Percentiles rank a stretch among this genome's conserved stretches.
Evolutionary conservation across 73 alveolate species (phyloP).

Genomic region (Loxodes magnus): DNA sequence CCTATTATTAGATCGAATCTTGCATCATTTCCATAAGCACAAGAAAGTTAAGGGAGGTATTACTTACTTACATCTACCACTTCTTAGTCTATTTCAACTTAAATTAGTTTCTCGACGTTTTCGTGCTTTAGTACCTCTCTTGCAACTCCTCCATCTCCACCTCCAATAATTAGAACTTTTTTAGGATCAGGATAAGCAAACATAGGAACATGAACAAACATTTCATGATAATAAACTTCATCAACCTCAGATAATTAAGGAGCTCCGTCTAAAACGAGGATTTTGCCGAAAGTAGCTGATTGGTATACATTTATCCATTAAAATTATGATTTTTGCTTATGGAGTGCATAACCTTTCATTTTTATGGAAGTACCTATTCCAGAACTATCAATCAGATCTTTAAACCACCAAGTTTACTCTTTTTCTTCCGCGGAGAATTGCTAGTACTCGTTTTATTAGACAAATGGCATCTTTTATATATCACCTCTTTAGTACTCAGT

Average conservation of each 20-base stretch:
- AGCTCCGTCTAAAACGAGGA: no score
- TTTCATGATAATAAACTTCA: constrained; percentile 1
- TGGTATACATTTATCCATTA: no score
- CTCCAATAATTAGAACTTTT: constrained; percentile 59
- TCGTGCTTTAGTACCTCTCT: constrained; percentile 60
- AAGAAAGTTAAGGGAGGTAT: not conserved
- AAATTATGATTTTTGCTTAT: no score
- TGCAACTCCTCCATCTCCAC: constrained; percentile 65
- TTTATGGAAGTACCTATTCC: no score
- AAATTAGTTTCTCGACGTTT: constrained; percentile 15
- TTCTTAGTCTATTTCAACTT: constrained; percentile 4
- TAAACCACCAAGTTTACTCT: no score
- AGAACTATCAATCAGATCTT: no score
- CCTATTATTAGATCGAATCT: constrained; percentile 4
- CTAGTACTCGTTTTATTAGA: no score
- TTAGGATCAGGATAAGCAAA: constrained; percentile 4
- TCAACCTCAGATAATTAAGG: constrained; percentile 9
- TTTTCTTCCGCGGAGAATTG: no score
- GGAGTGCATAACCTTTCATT: no score
- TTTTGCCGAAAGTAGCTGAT: no score
- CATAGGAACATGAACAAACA: constrained; percentile 12
- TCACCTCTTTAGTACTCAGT: no score
- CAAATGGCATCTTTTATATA: no score
- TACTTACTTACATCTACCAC: constrained; percentile 3
- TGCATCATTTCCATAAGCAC: constrained; percentile 7